These are phyloP conservation scores for Pterocarpus santalinus DNA, from an alignment of 306 rosid genomes.

Conservation along the genomic window DNA sequence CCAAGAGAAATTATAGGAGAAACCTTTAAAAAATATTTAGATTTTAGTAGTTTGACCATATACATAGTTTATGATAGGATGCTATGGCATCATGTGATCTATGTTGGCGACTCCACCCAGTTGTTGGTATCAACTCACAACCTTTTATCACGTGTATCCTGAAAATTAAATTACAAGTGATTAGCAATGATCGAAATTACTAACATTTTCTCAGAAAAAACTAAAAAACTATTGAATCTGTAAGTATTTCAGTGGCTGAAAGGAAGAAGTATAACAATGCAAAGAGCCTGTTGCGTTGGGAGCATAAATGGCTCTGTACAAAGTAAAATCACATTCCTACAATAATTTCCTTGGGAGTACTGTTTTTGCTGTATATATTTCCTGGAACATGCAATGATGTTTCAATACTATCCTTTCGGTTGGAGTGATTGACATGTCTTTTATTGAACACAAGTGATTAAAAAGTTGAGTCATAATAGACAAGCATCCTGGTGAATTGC, in stretches of 20 bases:
- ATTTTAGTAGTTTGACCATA: too few species aligned
- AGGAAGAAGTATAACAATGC: neutral
- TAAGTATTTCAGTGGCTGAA: neutral
- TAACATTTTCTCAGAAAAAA: neutral
- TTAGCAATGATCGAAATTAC: neutral
- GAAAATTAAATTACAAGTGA: neutral
- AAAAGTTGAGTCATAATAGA: neutral
- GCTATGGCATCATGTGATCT: too few species aligned
- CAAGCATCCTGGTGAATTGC: neutral
- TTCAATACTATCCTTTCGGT: neutral
- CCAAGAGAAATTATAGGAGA: too few species aligned
- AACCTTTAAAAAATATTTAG: too few species aligned
- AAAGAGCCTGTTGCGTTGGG: conserved; percentile 11
- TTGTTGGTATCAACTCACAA: neutral
- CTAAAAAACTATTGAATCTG: too few species aligned
- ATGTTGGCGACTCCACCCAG: too few species aligned
- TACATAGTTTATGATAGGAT: too few species aligned
- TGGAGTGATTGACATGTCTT: conserved; percentile 1
- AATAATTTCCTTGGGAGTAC: neutral
- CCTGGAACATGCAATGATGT: neutral
- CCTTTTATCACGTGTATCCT: neutral
- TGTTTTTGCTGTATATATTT: neutral
- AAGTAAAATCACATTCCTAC: neutral
- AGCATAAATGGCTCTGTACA: neutral
- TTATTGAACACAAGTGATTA: neutral